Base-by-base conservation (phyloP, 2,329 filamentous ascomycete species). In the Monosporascus sp. region DNA sequence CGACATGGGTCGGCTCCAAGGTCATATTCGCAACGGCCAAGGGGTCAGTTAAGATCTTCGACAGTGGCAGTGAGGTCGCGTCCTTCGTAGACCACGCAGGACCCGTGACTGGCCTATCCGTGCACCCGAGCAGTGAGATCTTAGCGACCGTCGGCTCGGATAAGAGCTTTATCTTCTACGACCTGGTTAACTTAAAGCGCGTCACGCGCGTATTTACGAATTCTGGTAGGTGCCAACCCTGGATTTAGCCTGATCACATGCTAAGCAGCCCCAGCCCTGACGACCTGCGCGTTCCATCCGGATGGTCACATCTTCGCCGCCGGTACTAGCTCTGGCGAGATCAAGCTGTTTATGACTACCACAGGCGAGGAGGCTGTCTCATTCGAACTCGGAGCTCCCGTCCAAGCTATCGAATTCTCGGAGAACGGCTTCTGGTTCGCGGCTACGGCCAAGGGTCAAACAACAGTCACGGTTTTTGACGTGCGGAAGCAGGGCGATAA, bases 381-480 rank as follows among this genome's bases (percentile, higher is more conserved):
- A 52, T 96, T 95, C 70, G 75, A 73, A 20, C 73, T 87, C 1
- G 82, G 80, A 7, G 83, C 85, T 0, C 85, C 91, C 0, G 80
- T 97, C 3, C 83, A 89, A 62, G 82, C 85, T 11, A 74, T 99
- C 41, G 79, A 82, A 54, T 99, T 99, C 73, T 97, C 92, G 0
- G 94, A 99, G 71, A 99, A 99, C 63, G 94, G 94, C 24, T 96
- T 89, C 64, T 97, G 92, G 90, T 86, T 99, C 59, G 93, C 93
- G 1, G 88, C 90, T 5, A 86, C 87, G 7, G 85, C 87, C 54
- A 86, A 90, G 70, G 86, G 85, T 31, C 89, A 91, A 59, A 88
- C 85, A 22, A 86, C 79, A 24, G 86, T 96, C 38, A 89, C 89
- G 9, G 84, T 97, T 51, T 97, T 95, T 78, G 93, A 97, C 70